Percentiles rank a stretch among this genome's conserved stretches.
These are phyloP conservation scores for Arthroderma sp. DNA, from an alignment of 2,329 filamentous ascomycete species.

Conservation along the genomic window DNA sequence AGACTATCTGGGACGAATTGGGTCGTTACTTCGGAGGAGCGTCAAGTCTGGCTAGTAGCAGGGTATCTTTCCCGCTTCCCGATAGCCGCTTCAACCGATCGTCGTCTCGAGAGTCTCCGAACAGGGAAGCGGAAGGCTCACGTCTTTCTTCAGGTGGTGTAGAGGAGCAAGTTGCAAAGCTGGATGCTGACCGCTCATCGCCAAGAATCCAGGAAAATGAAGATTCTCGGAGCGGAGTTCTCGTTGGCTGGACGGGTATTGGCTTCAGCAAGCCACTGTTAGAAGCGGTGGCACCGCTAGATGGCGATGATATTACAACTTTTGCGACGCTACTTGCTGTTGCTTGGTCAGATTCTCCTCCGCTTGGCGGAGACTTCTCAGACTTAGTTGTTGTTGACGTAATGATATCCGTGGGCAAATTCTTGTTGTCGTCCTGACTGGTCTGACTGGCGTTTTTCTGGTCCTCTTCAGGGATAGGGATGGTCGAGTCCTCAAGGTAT, in stretches of 20 bases:
- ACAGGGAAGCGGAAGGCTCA: constrained; percentile 16
- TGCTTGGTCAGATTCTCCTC: too few species aligned
- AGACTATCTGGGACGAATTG: too few species aligned
- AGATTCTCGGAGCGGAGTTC: constrained; percentile 33
- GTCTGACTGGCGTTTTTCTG: background rate
- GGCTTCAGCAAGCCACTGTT: constrained; percentile 9
- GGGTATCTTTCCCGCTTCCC: background rate
- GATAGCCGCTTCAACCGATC: background rate
- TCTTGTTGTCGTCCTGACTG: background rate
- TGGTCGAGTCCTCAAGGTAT: constrained; percentile 29
- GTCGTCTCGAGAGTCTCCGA: constrained; percentile 8
- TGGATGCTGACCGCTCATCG: constrained; percentile 30
- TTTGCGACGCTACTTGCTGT: too few species aligned
- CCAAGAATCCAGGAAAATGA: constrained; percentile 41
- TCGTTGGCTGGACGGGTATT: constrained; percentile 17
- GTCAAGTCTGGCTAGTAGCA: background rate
- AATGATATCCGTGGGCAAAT: too few species aligned
- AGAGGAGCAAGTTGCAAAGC: constrained; percentile 34
- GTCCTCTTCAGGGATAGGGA: constrained; percentile 14
- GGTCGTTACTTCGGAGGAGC: too few species aligned
- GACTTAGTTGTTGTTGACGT: too few species aligned
- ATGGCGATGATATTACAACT: too few species aligned
- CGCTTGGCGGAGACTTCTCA: too few species aligned
- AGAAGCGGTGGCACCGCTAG: too few species aligned
- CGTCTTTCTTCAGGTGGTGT: constrained; percentile 32